Evolutionary conservation across 2,329 filamentous ascomycete species (phyloP).

Genomic region (Colletotrichum scovillei): DNA sequence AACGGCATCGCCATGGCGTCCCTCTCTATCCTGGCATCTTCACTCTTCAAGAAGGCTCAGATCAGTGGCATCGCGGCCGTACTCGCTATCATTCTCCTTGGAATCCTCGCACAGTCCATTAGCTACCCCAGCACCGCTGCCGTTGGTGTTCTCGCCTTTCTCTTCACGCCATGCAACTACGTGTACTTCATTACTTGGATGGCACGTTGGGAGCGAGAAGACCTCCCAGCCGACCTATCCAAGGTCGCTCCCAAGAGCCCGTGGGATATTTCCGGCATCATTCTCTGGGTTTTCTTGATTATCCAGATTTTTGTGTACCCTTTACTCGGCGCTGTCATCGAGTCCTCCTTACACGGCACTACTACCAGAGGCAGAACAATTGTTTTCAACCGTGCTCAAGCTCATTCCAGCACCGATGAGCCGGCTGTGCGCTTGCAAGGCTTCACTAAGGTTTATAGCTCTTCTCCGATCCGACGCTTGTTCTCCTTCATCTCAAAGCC

Average conservation of each 20-base stretch:
- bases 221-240: conserved; percentile 69
- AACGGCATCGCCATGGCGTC: conserved; percentile 82
- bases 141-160: conserved; percentile 75
- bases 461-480: conserved; percentile 69
- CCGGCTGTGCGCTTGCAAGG: conserved; percentile 76
- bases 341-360: conserved; percentile 81
- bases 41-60: conserved; percentile 89
- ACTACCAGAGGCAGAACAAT: conserved; percentile 71
- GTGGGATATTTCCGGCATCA: conserved; percentile 78
- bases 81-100: conserved; percentile 79
- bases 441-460: conserved; percentile 83
- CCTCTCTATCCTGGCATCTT: conserved; percentile 82
- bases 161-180: conserved; percentile 91
- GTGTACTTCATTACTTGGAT: conserved; percentile 82
- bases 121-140: conserved; percentile 70
- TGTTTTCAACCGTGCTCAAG: conserved; percentile 45
- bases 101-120: conserved; percentile 83
- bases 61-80: conserved; percentile 85
- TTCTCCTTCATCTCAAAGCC: conserved; percentile 59
- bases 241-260: conserved; percentile 71
- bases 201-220: conserved; percentile 78
- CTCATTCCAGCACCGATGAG: conserved; percentile 42
- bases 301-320: conserved; percentile 85
- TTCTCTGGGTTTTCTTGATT: conserved; percentile 80
- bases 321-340: conserved; percentile 78